Evolutionary conservation across 192 early-diverging fungal species (phyloP).

Genomic region (Gryganskiella cystojenkinii): DNA sequence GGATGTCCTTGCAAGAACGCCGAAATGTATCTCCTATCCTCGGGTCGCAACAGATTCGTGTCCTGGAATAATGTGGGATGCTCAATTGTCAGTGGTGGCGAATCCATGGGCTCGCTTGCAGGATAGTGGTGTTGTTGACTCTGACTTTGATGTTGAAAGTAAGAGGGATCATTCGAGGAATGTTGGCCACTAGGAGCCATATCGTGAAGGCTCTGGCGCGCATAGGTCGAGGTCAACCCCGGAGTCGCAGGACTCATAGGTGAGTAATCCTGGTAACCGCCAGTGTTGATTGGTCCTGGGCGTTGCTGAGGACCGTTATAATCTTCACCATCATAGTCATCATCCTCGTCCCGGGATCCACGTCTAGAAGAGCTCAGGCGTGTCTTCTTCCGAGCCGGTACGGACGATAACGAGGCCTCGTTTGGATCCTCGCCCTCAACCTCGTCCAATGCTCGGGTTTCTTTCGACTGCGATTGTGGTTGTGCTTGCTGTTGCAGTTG

Average conservation of each 20-base stretch:
- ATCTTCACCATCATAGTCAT: slow-evolving; percentile 22
- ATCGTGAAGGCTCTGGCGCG: slow-evolving; percentile 18
- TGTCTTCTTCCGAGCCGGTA: slow-evolving; percentile 24
- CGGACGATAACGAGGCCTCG: slow-evolving; percentile 7
- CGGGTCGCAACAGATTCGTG: slow-evolving; percentile 31
- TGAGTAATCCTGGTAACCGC: background rate
- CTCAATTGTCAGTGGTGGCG: background rate
- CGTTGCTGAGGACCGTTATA: background rate
- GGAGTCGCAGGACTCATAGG: slow-evolving; percentile 31
- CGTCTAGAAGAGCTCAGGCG: slow-evolving; percentile 26
- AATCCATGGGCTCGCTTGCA: no score
- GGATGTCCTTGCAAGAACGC: slow-evolving; percentile 49
- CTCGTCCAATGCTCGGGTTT: slow-evolving; percentile 7
- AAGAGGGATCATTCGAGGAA: slow-evolving; percentile 4
- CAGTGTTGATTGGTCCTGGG: background rate
- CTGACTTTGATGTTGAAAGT: slow-evolving; percentile 3
- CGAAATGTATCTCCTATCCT: slow-evolving; percentile 38
- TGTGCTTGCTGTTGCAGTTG: slow-evolving; percentile 1
- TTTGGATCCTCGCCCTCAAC: slow-evolving; percentile 28
- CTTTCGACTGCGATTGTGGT: background rate
- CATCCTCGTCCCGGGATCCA: slow-evolving; percentile 18
- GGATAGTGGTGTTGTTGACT: slow-evolving; percentile 3
- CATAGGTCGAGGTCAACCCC: slow-evolving; percentile 10
- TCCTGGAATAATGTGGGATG: slow-evolving; percentile 45
- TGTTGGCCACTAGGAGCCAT: slow-evolving; percentile 7